phyloP scores from a whole-genome alignment of 345 rosid species.

The Ceriops zippeliana region DNA sequence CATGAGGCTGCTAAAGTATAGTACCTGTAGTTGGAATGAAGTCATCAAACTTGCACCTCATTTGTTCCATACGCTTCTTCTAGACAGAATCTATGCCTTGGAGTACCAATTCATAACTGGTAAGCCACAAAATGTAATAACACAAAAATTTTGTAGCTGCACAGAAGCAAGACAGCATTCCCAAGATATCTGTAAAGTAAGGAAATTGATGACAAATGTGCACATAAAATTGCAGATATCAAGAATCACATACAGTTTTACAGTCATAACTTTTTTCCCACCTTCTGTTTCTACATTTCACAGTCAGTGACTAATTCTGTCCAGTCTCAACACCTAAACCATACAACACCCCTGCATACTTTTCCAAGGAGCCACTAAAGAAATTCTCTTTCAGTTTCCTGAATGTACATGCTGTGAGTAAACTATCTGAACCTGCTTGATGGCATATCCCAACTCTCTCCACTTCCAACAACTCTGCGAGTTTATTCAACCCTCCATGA shows the following conservation, averaged over 20 bases:
- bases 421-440: slow-evolving; percentile 83
- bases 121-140: neutral
- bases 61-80: neutral
- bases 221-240: slow-evolving; percentile 14
- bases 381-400: slow-evolving; percentile 61
- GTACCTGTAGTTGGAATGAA: neutral
- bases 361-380: slow-evolving; percentile 57
- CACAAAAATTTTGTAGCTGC: neutral
- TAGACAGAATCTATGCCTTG: neutral
- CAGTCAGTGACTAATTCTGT: slow-evolving; percentile 37
- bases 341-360: slow-evolving; percentile 66
- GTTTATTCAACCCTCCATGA: slow-evolving; percentile 76
- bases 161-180: neutral
- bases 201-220: slow-evolving; percentile 21
- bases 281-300: slow-evolving; percentile 8
- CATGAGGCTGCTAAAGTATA: no score
- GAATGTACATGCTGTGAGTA: slow-evolving; percentile 72
- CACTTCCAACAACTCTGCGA: slow-evolving; percentile 63
- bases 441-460: slow-evolving; percentile 69
- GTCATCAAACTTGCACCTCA: neutral
- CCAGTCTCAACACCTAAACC: slow-evolving; percentile 73
- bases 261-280: no score
- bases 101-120: neutral
- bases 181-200: slow-evolving; percentile 13
- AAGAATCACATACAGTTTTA: slow-evolving; percentile 12